A percentile compares a stretch with the other conserved stretches of the same genome.
Conservation (phyloP, 2,329 filamentous ascomycete genomes). For the Coniochaeta ligniaria region DNA sequence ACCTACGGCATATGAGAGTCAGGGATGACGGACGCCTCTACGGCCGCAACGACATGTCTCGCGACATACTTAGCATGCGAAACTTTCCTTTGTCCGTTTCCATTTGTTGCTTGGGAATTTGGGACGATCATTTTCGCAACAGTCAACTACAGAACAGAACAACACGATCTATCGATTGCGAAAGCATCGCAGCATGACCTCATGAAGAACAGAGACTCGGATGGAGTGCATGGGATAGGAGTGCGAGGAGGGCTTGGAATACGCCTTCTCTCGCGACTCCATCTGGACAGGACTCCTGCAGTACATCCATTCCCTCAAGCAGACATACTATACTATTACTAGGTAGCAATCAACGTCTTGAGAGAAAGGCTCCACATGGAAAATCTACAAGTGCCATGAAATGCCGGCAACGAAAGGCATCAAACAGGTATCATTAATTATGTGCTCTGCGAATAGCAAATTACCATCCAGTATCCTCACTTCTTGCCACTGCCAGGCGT, state of each 20-base stretch:
- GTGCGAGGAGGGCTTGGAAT: neutral
- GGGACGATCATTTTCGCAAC: neutral
- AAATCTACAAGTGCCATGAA: neutral
- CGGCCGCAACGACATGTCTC: constrained; percentile 5
- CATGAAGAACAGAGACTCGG: neutral
- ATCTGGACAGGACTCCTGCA: neutral
- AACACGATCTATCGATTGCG: neutral
- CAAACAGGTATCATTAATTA: neutral
- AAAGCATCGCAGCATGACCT: neutral
- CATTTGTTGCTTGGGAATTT: too few relatives aligned
- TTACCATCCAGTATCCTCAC: neutral
- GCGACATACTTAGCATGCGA: constrained; percentile 5
- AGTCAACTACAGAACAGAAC: neutral
- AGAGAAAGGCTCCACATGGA: neutral
- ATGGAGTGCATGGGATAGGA: neutral
- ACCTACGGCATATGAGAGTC: neutral
- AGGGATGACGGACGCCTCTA: neutral
- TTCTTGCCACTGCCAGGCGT: constrained; percentile 41
- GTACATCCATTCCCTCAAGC: neutral
- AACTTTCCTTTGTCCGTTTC: neutral
- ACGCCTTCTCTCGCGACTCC: neutral
- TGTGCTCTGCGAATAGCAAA: neutral
- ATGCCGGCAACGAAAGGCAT: neutral
- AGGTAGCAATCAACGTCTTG: neutral
- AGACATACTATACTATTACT: neutral